Evolutionary conservation across 495 filamentous ascomycete genomes (phyloP), one percentile per base, ranked within the genome.

Genomic region (Aspergillus heteromorphus): DNA sequence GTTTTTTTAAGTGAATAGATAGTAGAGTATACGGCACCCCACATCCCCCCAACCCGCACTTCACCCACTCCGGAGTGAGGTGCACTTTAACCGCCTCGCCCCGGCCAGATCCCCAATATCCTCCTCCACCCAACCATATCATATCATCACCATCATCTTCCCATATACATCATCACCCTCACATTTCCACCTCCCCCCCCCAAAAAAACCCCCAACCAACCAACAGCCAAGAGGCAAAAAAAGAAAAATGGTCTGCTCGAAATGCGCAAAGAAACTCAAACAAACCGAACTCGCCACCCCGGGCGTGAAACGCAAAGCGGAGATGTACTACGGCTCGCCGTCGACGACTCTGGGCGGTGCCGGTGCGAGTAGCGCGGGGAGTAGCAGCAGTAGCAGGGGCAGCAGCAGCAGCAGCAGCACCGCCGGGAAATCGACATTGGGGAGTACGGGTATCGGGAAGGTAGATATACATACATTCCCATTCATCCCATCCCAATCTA

Each of bases 281-380:
- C 65, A 72, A 42, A 87, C 85, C 18, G 74, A 82, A 23, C 79
- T 88, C 42, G 83, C 83, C 53, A 87, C 85, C 1, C 85, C 85
- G 0, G 78, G 76, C 29, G 85, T 88, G 59, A 87, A 88, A 66
- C 82, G 80, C 66, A 87, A 85, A 70, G 81, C 69, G 64, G 85
- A 88, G 34, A 82, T 87, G 75, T 88, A 88, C 73, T 80, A 83
- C 63, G 85, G 85, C 48, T 87, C 84, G 0, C 70, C 82, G 2
- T 77, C 82, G 25, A 79, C 80, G 48, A 82, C 82, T 1, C 53
- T 79, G n/a, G 83, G 81, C 11, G 74, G 76, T 20, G 78, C 74
- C 30, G 78, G 79, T 9, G n/a, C n/a, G n/a, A n/a, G n/a, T n/a
- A n/a, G n/a, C n/a, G n/a, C n/a, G n/a, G n/a, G n/a, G n/a, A 23